These are phyloP conservation scores for Bruguiera parviflora DNA, from an alignment of 345 rosid species.

Conservation along the genomic window DNA sequence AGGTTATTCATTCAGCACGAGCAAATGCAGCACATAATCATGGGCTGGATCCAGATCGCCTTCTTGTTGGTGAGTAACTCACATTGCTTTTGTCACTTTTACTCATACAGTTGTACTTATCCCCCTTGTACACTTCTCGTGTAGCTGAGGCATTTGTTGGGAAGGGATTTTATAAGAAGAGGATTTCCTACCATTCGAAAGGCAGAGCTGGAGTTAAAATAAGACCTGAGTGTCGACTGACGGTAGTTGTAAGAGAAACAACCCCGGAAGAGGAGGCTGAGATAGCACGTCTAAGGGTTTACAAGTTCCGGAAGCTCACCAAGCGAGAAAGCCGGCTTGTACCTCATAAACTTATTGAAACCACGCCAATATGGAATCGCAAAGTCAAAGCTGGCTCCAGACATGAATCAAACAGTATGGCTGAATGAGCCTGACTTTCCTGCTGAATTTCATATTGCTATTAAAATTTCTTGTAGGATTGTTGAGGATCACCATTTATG, in stretches of 20 bases:
- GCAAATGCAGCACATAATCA: constrained; percentile 95
- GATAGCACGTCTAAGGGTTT: constrained; percentile 74
- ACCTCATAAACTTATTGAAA: constrained; percentile 78
- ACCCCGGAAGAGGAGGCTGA: constrained; percentile 84
- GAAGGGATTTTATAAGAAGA: constrained; percentile 68
- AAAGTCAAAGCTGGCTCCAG: constrained; percentile 34
- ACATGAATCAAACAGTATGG: background rate
- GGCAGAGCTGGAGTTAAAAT: constrained; percentile 56
- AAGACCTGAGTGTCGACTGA: constrained; percentile 70
- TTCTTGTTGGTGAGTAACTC: constrained; percentile 65
- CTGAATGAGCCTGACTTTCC: background rate
- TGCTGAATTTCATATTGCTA: background rate
- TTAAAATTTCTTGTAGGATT: background rate
- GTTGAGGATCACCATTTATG: background rate
- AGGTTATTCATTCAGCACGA: constrained; percentile 92
- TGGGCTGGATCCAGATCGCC: constrained; percentile 77
- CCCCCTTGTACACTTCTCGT: background rate
- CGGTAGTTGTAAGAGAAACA: constrained; percentile 77
- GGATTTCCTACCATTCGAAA: constrained; percentile 58
- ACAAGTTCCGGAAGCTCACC: constrained; percentile 67
- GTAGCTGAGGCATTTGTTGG: constrained; percentile 94
- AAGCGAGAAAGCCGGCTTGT: constrained; percentile 68
- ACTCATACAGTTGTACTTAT: background rate
- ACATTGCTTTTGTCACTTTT: constrained; percentile 2
- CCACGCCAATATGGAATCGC: constrained; percentile 80